phyloP scores from a whole-genome alignment of 2,329 filamentous ascomycete genomes.

The Triangularia verruculosa region DNA sequence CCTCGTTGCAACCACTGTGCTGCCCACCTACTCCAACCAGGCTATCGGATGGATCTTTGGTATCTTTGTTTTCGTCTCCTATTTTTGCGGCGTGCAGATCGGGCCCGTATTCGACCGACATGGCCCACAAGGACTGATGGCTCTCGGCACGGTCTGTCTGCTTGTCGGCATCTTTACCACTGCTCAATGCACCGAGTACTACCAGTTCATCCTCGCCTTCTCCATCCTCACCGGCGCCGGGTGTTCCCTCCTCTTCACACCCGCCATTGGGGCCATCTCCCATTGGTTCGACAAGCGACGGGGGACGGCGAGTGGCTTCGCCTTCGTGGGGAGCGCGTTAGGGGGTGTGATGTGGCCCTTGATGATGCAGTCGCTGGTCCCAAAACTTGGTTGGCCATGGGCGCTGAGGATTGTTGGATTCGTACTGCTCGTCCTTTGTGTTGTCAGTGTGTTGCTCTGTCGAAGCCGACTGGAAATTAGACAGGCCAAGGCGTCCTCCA shows the following conservation, averaged over 20 bases:
- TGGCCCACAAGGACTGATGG: background rate
- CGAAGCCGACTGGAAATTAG: background rate
- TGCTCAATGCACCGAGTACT: background rate
- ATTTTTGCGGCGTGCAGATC: slow-evolving; percentile 1
- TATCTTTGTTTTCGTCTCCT: background rate
- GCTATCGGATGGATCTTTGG: slow-evolving; percentile 1
- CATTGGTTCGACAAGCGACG: background rate
- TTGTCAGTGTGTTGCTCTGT: background rate
- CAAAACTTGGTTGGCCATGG: background rate
- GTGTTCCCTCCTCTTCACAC: slow-evolving; percentile 1
- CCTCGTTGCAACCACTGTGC: background rate
- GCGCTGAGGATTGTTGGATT: background rate
- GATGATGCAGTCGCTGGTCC: slow-evolving; percentile 1
- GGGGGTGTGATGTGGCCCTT: background rate
- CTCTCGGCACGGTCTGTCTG: background rate
- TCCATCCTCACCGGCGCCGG: background rate
- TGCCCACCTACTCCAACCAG: background rate
- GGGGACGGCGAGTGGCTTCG: background rate
- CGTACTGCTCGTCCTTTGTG: background rate
- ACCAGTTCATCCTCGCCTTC: background rate
- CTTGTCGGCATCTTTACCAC: background rate
- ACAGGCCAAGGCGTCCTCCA: background rate
- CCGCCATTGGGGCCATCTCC: background rate
- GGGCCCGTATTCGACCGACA: background rate
- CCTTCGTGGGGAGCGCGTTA: background rate